phyloP scores from a whole-genome alignment of 768 basidiomycete genomes.

The Chlorophyllum brunneum region DNA sequence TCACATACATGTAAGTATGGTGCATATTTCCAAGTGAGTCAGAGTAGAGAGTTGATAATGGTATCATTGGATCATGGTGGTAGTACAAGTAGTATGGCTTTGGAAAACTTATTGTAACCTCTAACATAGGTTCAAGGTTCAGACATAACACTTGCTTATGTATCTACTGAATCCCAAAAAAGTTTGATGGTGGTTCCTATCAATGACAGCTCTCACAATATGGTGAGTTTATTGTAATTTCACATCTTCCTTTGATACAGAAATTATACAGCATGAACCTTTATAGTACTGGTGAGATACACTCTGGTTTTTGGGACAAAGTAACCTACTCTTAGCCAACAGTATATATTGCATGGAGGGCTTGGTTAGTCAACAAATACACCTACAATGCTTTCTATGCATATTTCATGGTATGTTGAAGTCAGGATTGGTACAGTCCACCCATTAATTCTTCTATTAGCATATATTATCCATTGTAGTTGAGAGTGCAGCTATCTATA shows the following conservation, averaged over 20 bases:
- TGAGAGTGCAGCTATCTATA: constrained; percentile 16
- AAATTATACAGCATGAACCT: background rate
- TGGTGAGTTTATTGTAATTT: background rate
- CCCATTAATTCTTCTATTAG: background rate
- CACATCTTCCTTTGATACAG: background rate
- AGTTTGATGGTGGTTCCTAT: constrained; percentile 6
- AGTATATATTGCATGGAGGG: constrained; percentile 6
- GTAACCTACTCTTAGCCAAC: background rate
- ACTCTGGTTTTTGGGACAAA: too few species aligned
- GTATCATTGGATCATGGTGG: too few species aligned
- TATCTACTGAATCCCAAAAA: too few species aligned
- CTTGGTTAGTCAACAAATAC: background rate
- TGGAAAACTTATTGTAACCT: too few species aligned
- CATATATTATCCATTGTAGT: constrained; percentile 9
- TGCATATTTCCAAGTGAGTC: too few species aligned
- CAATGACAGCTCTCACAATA: background rate
- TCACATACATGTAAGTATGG: too few species aligned
- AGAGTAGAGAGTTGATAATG: too few species aligned
- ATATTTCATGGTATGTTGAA: background rate
- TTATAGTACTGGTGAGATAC: constrained; percentile 1
- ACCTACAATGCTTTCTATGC: background rate
- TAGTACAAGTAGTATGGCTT: too few species aligned
- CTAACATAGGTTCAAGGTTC: too few species aligned
- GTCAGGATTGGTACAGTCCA: background rate
- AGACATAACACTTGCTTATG: too few species aligned